Conservation (phyloP, 345 rosid species). For the Pistacia atlantica region DNA sequence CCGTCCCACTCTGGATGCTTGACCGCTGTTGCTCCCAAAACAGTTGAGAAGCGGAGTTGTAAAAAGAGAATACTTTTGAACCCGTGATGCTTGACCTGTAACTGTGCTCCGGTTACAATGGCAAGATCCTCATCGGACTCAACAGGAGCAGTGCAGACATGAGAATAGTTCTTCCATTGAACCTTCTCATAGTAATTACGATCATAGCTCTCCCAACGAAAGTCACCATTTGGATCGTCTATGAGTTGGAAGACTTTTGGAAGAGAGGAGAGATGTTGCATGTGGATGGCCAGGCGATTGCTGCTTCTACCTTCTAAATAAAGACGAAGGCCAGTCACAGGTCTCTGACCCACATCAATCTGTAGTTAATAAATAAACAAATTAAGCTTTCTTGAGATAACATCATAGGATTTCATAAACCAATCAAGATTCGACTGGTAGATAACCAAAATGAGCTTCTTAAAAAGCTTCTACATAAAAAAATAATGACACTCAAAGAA, state of each 20-base stretch:
- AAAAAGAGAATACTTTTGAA: slow-evolving; percentile 84
- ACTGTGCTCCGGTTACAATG: slow-evolving; percentile 87
- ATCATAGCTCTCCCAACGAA: slow-evolving; percentile 51
- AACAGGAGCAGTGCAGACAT: slow-evolving; percentile 88
- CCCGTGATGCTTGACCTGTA: slow-evolving; percentile 83
- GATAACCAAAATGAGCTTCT: not conserved
- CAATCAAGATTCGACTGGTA: not conserved
- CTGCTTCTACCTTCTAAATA: slow-evolving; percentile 92
- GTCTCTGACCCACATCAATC: slow-evolving; percentile 97
- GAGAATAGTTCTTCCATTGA: slow-evolving; percentile 92
- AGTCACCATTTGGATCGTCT: slow-evolving; percentile 62
- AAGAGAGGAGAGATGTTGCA: slow-evolving; percentile 96
- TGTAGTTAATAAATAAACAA: slow-evolving; percentile 29
- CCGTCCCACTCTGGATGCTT: slow-evolving; percentile 93
- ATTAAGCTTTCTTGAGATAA: slow-evolving; percentile 12
- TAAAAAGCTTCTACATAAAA: not conserved
- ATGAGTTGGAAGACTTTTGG: slow-evolving; percentile 79
- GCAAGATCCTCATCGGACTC: slow-evolving; percentile 81
- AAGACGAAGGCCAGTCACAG: slow-evolving; percentile 92
- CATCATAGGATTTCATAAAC: not conserved
- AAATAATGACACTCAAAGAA: not conserved
- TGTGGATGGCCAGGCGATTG: slow-evolving; percentile 77
- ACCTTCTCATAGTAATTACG: slow-evolving; percentile 87
- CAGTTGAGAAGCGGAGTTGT: slow-evolving; percentile 73
- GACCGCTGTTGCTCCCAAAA: slow-evolving; percentile 52